Evolutionary conservation across 1,284 basidiomycete species (phyloP), one percentile per base, ranked within the genome.

Genomic region (Bondarzewia mesenterica): DNA sequence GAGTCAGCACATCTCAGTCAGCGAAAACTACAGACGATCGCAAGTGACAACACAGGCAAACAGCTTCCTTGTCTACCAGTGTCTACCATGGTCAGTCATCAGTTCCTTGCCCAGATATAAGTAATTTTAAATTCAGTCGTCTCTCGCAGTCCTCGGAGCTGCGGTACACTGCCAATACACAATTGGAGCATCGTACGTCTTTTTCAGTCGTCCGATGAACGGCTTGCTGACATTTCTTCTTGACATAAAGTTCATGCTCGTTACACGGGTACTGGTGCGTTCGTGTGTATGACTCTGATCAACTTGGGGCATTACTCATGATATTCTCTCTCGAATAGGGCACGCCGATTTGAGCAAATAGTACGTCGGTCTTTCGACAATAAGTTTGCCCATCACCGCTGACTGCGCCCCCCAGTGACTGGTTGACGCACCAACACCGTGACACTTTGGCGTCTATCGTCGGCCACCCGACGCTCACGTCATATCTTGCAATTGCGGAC

Each of bases 391-490:
- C n/a, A n/a, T n/a, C n/a, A n/a, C n/a, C 6, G 29, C 29, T 32
- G 29, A 32, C 49, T 23, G 26, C 27, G 48, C 48, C 49, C n/a
- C 43, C 44, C 44, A 97, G 95, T 69, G 95, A 99, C 65, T 98
- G 95, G 94, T 69, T 95, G 48, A 95, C 93, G 10, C 92, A 98
- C 68, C 95, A 99, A 65, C 93, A 96, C 67, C 82, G 95, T 38
- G 95, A 99, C 65, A 97, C 94, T 1, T 74, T 92, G 51, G 74
- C 94, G 21, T 88, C 93, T 7, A 93, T 98, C 53, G 82, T 95
- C 39, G 93, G 94, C 2, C 94, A 99, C 64, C 80, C 92, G 3
- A 78, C 90, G 0, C 69, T 99, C 52, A 73, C 84, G 18, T 89
- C 90, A 3, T 99, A 89, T 66, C 71, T 96, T 44, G 84, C 93